A percentile compares a stretch with the other conserved stretches of the same genome.
These are phyloP conservation scores for Penicillium thymicola DNA, from an alignment of 2,329 filamentous ascomycete genomes.

Conservation along the genomic window DNA sequence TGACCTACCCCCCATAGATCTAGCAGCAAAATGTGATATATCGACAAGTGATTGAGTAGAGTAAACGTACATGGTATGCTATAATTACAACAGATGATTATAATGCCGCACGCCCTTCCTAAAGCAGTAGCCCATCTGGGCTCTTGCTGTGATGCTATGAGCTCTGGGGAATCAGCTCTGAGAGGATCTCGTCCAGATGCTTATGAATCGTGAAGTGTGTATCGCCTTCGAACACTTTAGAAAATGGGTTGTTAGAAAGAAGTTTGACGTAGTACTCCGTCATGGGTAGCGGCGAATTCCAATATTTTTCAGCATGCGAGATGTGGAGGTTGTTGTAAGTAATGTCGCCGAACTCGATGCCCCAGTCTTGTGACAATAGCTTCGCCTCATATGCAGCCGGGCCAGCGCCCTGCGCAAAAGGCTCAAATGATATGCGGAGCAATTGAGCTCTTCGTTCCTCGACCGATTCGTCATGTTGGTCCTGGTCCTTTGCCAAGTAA, in stretches of 20 bases:
- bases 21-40: neutral
- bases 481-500: constrained; percentile 18
- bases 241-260: constrained; percentile 30
- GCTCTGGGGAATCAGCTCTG: neutral
- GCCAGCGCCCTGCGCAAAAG: constrained; percentile 26
- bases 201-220: constrained; percentile 10
- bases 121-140: neutral
- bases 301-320: constrained; percentile 31
- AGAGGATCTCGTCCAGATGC: neutral
- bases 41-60: neutral
- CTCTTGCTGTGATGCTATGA: neutral
- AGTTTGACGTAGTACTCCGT: constrained; percentile 38
- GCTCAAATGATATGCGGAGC: constrained; percentile 21
- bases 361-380: constrained; percentile 30
- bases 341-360: constrained; percentile 27
- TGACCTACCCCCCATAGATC: too few relatives aligned
- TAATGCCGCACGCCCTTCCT: neutral
- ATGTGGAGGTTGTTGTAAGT: constrained; percentile 24
- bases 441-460: constrained; percentile 15
- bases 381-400: constrained; percentile 26
- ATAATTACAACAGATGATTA: neutral
- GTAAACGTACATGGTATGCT: neutral
- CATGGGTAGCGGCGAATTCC: constrained; percentile 30
- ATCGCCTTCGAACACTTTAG: constrained; percentile 36
- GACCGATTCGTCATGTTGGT: constrained; percentile 2